Evolutionary conservation across 2,329 filamentous ascomycete species (phyloP).

Genomic region (Cryphonectria radicalis): DNA sequence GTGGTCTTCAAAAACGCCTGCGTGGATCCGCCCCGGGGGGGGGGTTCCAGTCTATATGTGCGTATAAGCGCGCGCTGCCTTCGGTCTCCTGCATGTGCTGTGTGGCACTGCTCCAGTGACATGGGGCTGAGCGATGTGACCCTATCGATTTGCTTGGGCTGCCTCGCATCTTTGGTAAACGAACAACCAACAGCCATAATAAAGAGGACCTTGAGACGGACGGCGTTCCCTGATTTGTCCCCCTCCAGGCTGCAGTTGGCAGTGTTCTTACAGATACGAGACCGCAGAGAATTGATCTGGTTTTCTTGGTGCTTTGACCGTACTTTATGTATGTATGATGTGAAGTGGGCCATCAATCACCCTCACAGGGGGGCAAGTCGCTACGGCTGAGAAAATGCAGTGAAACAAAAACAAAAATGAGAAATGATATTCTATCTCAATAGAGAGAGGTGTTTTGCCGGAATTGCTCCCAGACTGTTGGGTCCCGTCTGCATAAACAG

Average conservation of each 20-base stretch:
- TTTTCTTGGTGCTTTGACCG: neutral
- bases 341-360: neutral
- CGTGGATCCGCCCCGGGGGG: no score
- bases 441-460: neutral
- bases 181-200: neutral
- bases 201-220: neutral
- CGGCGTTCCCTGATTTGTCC: neutral
- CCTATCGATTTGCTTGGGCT: neutral
- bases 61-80: no score
- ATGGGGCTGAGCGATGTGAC: conserved; percentile 1
- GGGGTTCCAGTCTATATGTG: no score
- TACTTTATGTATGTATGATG: neutral
- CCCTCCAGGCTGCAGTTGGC: conserved; percentile 1
- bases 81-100: no score
- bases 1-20: no score
- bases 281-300: neutral
- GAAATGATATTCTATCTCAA: neutral
- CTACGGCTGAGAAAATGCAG: neutral
- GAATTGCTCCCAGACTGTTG: neutral
- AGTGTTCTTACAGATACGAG: neutral
- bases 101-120: neutral
- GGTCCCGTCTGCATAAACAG: neutral
- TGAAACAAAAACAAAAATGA: neutral
- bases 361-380: neutral
- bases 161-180: neutral